phyloP scores from a whole-genome alignment of 164 flowering plant genomes.

The Sedum album region DNA sequence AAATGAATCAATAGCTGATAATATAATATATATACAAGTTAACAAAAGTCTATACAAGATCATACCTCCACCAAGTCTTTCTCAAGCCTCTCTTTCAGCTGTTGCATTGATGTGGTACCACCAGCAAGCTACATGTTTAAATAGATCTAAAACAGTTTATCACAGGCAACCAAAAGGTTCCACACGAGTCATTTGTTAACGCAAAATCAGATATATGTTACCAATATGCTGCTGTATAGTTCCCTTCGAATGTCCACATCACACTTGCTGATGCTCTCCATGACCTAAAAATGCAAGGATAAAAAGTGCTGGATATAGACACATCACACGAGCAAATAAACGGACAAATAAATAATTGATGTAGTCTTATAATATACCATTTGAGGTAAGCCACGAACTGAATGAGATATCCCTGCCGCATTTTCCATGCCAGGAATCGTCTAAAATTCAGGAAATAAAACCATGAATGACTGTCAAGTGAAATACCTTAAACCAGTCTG shows the following conservation, averaged over 20 bases:
- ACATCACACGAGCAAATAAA: background rate
- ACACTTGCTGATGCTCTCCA: slow-evolving; percentile 87
- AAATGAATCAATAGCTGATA: background rate
- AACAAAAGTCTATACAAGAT: background rate
- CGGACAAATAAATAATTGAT: background rate
- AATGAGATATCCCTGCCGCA: slow-evolving; percentile 39
- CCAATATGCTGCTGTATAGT: slow-evolving; percentile 84
- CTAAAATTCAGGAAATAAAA: slow-evolving; percentile 23
- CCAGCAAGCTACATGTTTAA: slow-evolving; percentile 69
- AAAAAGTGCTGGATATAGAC: background rate
- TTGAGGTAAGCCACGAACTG: slow-evolving; percentile 83
- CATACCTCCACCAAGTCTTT: slow-evolving; percentile 87
- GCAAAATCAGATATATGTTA: slow-evolving; percentile 16
- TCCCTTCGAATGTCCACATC: slow-evolving; percentile 95
- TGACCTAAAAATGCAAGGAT: slow-evolving; percentile 37
- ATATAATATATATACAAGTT: background rate
- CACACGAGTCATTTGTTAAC: no score
- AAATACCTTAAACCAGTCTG: background rate
- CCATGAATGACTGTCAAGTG: background rate
- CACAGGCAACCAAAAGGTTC: background rate
- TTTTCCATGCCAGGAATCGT: slow-evolving; percentile 90
- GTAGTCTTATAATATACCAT: slow-evolving; percentile 43
- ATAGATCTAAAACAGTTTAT: background rate
- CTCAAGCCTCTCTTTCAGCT: slow-evolving; percentile 92
- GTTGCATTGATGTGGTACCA: slow-evolving; percentile 97